Percentiles rank a stretch among this genome's conserved stretches.
phyloP scores from a whole-genome alignment of 2,329 filamentous ascomycete genomes.

The Scedosporium minutisporum region DNA sequence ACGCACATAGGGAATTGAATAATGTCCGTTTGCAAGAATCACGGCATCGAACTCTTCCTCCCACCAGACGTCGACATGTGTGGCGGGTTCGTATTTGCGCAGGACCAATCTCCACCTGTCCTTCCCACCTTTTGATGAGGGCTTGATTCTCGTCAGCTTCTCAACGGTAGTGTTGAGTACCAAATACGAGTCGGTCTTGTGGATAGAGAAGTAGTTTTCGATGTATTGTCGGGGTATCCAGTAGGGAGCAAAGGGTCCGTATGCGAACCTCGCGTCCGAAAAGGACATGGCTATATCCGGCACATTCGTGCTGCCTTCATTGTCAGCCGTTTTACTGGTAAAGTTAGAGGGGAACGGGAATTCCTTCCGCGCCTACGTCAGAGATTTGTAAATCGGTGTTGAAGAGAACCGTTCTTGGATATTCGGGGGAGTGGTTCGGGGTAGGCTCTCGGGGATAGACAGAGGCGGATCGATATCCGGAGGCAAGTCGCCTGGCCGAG shows the following conservation, averaged over 20 bases:
- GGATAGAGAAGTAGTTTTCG: conserved; percentile 42
- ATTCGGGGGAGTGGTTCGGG: conserved; percentile 27
- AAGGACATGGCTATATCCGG: conserved; percentile 48
- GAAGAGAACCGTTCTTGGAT: conserved; percentile 33
- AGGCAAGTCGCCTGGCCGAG: conserved; percentile 33
- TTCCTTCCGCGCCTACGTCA: conserved; percentile 31
- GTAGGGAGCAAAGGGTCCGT: conserved; percentile 47
- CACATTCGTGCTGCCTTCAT: conserved; percentile 37
- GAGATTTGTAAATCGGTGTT: conserved; percentile 40
- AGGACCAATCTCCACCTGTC: conserved; percentile 38
- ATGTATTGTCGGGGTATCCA: conserved; percentile 45
- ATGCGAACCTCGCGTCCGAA: conserved; percentile 41
- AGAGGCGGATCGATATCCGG: conserved; percentile 35
- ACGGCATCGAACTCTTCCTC: conserved; percentile 38
- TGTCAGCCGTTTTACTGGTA: neutral
- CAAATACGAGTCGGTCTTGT: conserved; percentile 35
- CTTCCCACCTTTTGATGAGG: neutral
- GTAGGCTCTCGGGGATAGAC: conserved; percentile 31
- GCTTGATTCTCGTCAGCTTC: conserved; percentile 28
- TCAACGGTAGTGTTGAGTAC: conserved; percentile 42
- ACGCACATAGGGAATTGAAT: conserved; percentile 34
- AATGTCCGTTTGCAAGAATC: conserved; percentile 33
- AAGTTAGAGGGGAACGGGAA: too few relatives aligned
- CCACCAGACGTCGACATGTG: conserved; percentile 42
- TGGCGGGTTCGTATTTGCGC: conserved; percentile 31